Conservation (phyloP, 2,329 filamentous ascomycete species). For the Aspergillus awamori region DNA sequence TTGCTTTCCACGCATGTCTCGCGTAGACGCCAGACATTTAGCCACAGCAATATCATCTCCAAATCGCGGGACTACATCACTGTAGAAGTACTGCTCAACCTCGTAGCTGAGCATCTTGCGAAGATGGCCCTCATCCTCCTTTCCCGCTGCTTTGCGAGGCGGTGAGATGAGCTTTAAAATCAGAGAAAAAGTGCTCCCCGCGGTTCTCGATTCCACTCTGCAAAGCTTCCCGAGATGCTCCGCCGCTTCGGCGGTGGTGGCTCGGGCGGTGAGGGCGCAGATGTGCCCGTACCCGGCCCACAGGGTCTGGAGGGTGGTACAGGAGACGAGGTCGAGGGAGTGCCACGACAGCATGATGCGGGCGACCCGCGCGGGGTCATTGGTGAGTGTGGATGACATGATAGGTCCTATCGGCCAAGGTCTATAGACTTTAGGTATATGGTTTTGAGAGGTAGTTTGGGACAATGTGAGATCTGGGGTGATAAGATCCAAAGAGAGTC, state of each 20-base stretch:
- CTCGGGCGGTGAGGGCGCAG: constrained; percentile 55
- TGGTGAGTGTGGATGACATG: not conserved
- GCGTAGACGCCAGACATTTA: constrained; percentile 52
- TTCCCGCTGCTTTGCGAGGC: constrained; percentile 37
- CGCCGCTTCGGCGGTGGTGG: constrained; percentile 29
- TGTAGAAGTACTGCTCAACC: constrained; percentile 69
- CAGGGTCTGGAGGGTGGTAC: constrained; percentile 43
- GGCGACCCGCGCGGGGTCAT: constrained; percentile 27
- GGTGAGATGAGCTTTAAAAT: constrained; percentile 65
- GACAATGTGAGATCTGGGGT: no score
- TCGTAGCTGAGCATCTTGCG: constrained; percentile 69
- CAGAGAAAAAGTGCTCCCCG: constrained; percentile 35
- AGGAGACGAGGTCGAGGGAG: constrained; percentile 33
- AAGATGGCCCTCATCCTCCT: constrained; percentile 62
- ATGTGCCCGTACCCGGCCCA: constrained; percentile 59
- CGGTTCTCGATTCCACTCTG: constrained; percentile 19
- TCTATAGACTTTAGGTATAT: no score
- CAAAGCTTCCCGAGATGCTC: constrained; percentile 24
- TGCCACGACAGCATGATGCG: constrained; percentile 32
- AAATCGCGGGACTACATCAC: constrained; percentile 56
- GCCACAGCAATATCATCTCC: constrained; percentile 52
- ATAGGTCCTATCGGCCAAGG: rapidly evolving
- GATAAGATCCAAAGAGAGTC: no score
- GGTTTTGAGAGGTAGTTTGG: no score
- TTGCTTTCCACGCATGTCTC: constrained; percentile 27